A percentile compares a stretch with the other conserved stretches of the same genome.
phyloP scores from a whole-genome alignment of 108 stramenopile species.

The Halocafeteria seosinensis region DNA sequence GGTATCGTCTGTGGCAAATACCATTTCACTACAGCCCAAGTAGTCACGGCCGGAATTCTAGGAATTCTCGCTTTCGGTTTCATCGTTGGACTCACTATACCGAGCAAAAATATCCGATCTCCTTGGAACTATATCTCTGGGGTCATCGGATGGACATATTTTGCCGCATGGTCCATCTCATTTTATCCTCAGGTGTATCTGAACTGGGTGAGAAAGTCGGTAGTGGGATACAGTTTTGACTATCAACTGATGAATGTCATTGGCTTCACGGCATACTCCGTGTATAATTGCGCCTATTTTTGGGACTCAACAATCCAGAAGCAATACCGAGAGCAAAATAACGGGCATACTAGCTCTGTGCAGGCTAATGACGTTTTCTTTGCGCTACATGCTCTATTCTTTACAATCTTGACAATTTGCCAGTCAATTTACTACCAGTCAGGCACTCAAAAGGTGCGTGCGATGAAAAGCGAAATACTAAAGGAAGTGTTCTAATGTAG shows the following conservation, averaged over 20 bases:
- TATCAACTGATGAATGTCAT: conserved; percentile 45
- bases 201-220: conserved; percentile 41
- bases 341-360: conserved; percentile 33
- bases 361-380: conserved; percentile 76
- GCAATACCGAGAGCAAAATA: conserved; percentile 31
- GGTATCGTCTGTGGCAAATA: too few species aligned
- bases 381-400: conserved; percentile 62
- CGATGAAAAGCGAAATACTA: too few species aligned
- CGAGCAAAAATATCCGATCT: not conserved
- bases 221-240: conserved; percentile 40
- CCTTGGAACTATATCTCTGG: not conserved
- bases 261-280: conserved; percentile 46
- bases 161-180: conserved; percentile 50
- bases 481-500: too few species aligned
- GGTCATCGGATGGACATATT: conserved; percentile 42
- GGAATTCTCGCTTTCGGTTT: not conserved
- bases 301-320: conserved; percentile 17
- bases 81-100: not conserved
- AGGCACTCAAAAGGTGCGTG: not conserved
- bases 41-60: too few species aligned
- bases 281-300: conserved; percentile 36
- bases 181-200: conserved; percentile 73
- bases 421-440: conserved; percentile 55
- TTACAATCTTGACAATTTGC: conserved; percentile 47
- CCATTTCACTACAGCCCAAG: too few species aligned